These are phyloP conservation scores for Penicillium thymicola DNA, from an alignment of 2,329 filamentous ascomycete genomes.

Conservation along the genomic window DNA sequence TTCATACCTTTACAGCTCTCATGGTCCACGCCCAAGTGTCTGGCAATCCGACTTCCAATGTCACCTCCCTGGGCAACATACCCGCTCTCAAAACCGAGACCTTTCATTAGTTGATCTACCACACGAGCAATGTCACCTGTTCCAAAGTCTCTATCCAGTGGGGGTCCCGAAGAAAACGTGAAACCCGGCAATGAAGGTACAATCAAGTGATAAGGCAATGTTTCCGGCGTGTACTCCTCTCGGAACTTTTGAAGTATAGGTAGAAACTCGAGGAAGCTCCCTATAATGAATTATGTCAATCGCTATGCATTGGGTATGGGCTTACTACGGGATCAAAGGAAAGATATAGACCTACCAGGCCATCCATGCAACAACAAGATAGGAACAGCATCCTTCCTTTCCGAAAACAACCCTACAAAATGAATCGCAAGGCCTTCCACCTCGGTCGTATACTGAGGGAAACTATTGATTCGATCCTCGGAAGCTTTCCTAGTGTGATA, in stretches of 20 bases:
- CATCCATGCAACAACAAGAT: slow-evolving; percentile 45
- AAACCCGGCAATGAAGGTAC: slow-evolving; percentile 34
- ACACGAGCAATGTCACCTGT: slow-evolving; percentile 26
- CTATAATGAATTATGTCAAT: slow-evolving; percentile 12
- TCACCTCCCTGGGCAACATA: slow-evolving; percentile 35
- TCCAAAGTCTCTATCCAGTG: slow-evolving; percentile 26
- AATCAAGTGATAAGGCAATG: slow-evolving; percentile 31
- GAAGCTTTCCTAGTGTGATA: slow-evolving; percentile 28
- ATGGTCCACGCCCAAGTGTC: slow-evolving; percentile 24
- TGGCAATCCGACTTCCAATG: slow-evolving; percentile 28
- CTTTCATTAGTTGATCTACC: slow-evolving; percentile 30
- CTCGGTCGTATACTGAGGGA: slow-evolving; percentile 49
- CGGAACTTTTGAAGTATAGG: slow-evolving; percentile 29
- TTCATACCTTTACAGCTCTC: slow-evolving; percentile 31
- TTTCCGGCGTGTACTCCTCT: slow-evolving; percentile 25
- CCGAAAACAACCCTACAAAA: slow-evolving; percentile 50
- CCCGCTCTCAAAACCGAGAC: slow-evolving; percentile 28
- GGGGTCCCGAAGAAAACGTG: slow-evolving; percentile 30
- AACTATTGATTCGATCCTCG: slow-evolving; percentile 47
- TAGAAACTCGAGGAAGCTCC: slow-evolving; percentile 34
- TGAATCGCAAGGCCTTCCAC: slow-evolving; percentile 47
- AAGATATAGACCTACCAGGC: slow-evolving; percentile 24
- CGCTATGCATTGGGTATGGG: neutral
- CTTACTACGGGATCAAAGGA: neutral
- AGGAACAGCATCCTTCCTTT: slow-evolving; percentile 47